These are phyloP conservation scores for Magnaporthiopsis rhizophila DNA, from an alignment of 2,329 filamentous ascomycete genomes.

Conservation along the genomic window DNA sequence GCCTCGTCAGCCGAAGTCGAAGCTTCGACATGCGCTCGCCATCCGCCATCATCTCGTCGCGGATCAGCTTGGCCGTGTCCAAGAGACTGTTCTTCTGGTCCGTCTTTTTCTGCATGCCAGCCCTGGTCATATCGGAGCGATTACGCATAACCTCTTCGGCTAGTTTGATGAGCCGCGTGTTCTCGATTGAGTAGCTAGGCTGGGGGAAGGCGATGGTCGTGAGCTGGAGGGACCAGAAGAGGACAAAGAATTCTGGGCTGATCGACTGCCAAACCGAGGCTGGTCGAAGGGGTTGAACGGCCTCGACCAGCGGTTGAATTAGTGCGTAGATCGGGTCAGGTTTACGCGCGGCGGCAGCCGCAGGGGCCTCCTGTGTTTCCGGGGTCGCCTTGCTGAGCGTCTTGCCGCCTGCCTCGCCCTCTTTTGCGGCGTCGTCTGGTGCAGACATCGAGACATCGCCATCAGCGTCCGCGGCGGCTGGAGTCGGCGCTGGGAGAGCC, in stretches of 20 bases:
- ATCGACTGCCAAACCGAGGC: slow-evolving; percentile 60
- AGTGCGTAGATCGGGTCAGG: slow-evolving; percentile 55
- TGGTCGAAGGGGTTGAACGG: slow-evolving; percentile 54
- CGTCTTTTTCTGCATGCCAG: slow-evolving; percentile 58
- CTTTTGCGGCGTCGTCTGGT: slow-evolving; percentile 19
- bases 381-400: slow-evolving; percentile 5
- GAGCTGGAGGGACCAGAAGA: slow-evolving; percentile 86
- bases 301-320: slow-evolving; percentile 65
- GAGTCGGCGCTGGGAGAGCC: slow-evolving; percentile 9
- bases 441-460: slow-evolving; percentile 48
- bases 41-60: slow-evolving; percentile 66
- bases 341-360: slow-evolving; percentile 25
- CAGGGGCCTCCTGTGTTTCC: slow-evolving; percentile 13
- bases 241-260: slow-evolving; percentile 74
- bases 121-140: slow-evolving; percentile 62
- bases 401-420: slow-evolving; percentile 15
- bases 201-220: slow-evolving; percentile 73
- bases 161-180: slow-evolving; percentile 58
- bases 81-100: slow-evolving; percentile 61
- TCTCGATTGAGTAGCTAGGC: slow-evolving; percentile 70
- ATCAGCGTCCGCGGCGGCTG: slow-evolving; percentile 35
- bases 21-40: slow-evolving; percentile 59
- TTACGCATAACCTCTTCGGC: slow-evolving; percentile 61
- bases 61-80: slow-evolving; percentile 59
- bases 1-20: slow-evolving; percentile 61